Evolutionary conservation across 257 asterid species (phyloP).

Genomic region (Perilla frutescens): DNA sequence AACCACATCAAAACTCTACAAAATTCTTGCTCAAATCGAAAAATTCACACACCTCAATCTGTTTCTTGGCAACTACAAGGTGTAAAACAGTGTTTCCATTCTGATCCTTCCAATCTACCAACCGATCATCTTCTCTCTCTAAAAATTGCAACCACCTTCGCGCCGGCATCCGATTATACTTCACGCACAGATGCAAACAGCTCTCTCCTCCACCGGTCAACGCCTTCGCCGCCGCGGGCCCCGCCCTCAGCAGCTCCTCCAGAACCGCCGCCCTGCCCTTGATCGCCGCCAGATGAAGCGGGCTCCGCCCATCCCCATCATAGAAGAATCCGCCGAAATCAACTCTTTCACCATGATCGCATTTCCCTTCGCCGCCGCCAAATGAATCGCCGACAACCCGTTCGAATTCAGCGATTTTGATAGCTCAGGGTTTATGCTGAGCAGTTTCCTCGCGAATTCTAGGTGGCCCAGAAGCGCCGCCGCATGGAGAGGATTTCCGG

Average conservation of each 20-base stretch:
- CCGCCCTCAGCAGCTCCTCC: conserved; percentile 30
- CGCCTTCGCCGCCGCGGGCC: conserved; percentile 30
- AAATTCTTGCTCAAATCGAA: neutral
- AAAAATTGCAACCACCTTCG: conserved; percentile 35
- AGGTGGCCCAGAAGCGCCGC: conserved; percentile 41
- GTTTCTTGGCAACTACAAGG: conserved; percentile 43
- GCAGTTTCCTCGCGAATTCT: conserved; percentile 31
- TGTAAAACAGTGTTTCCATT: conserved; percentile 42
- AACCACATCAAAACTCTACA: neutral
- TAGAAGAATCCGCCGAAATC: conserved; percentile 28
- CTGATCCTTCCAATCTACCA: conserved; percentile 41
- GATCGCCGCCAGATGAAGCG: conserved; percentile 44
- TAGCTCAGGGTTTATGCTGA: conserved; percentile 26
- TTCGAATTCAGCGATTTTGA: conserved; percentile 33
- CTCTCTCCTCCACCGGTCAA: conserved; percentile 40
- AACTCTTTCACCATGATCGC: conserved; percentile 32
- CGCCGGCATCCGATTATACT: conserved; percentile 39
- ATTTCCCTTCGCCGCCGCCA: conserved; percentile 43
- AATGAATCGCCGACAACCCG: conserved; percentile 42
- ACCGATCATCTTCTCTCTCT: conserved; percentile 32
- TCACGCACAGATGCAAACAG: conserved; percentile 43
- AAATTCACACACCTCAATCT: conserved; percentile 38
- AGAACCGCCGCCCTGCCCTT: conserved; percentile 37
- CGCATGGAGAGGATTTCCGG: conserved; percentile 33
- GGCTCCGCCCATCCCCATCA: conserved; percentile 40